Conservation (phyloP, 2,329 filamentous ascomycete species). For the Cytospora piceae region DNA sequence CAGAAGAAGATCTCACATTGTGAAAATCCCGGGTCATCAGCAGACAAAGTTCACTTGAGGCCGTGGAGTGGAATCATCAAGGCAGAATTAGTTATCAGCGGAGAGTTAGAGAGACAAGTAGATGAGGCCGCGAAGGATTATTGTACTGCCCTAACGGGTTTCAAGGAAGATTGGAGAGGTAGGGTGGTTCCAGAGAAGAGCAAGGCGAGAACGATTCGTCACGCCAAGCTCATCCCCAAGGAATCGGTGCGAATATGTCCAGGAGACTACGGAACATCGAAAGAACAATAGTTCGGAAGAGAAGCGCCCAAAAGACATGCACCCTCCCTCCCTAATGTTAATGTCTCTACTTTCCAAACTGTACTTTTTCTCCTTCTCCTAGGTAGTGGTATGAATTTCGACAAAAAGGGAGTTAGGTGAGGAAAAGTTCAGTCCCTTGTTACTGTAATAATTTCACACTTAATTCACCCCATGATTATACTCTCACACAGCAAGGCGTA, state of each 20-base stretch:
- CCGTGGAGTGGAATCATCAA: not conserved
- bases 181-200: not conserved
- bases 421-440: no score
- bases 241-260: slow-evolving; percentile 1
- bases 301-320: no score
- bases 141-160: slow-evolving; percentile 1
- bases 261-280: not conserved
- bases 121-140: not conserved
- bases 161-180: not conserved
- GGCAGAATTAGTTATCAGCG: not conserved
- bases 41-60: no score
- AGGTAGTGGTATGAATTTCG: no score
- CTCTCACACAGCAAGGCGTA: not conserved
- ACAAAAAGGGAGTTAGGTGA: no score
- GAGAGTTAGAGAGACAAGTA: not conserved
- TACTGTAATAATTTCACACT: no score
- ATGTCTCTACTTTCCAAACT: not conserved
- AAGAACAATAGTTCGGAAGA: not conserved
- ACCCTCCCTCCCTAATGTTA: no score
- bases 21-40: no score
- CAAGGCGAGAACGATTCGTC: not conserved
- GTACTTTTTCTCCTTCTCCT: not conserved
- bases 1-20: not conserved
- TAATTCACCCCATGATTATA: no score
- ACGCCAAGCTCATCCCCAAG: not conserved